Evolutionary conservation across 495 filamentous ascomycete genomes (phyloP).

Genomic region (Trichocladium uniseriatum): DNA sequence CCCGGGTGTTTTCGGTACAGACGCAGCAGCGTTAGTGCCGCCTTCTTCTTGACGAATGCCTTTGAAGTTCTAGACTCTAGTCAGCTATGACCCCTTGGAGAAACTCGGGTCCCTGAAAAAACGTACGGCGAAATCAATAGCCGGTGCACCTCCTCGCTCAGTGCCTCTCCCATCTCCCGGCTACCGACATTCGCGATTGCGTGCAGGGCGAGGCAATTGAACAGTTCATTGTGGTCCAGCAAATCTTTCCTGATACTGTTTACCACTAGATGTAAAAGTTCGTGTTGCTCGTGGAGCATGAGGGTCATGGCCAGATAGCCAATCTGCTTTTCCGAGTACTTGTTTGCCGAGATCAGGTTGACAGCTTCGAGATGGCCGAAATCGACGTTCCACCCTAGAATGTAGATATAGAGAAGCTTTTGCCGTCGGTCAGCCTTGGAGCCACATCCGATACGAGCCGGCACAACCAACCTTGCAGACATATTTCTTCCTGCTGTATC

Average conservation of each 20-base stretch:
- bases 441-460: background rate
- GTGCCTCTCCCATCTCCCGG: conserved; percentile 90
- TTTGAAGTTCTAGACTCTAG: conserved; percentile 65
- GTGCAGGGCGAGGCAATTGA: conserved; percentile 96
- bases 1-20: conserved; percentile 88
- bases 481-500: conserved; percentile 99
- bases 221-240: conserved; percentile 87
- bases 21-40: conserved; percentile 88
- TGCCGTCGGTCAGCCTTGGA: background rate
- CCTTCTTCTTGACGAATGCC: conserved; percentile 99
- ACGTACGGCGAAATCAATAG: conserved; percentile 91
- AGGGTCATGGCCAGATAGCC: conserved; percentile 96
- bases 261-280: conserved; percentile 89
- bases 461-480: conserved; percentile 73
- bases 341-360: conserved; percentile 89
- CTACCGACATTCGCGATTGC: conserved; percentile 97
- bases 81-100: conserved; percentile 7
- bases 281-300: conserved; percentile 95
- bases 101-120: background rate
- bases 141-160: conserved; percentile 87
- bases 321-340: conserved; percentile 99
- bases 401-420: conserved; percentile 94
- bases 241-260: conserved; percentile 98
- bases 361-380: conserved; percentile 98
- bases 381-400: conserved; percentile 97